Base-by-base conservation (phyloP, 164 flowering plant species). In the Aristolochia californica region DNA sequence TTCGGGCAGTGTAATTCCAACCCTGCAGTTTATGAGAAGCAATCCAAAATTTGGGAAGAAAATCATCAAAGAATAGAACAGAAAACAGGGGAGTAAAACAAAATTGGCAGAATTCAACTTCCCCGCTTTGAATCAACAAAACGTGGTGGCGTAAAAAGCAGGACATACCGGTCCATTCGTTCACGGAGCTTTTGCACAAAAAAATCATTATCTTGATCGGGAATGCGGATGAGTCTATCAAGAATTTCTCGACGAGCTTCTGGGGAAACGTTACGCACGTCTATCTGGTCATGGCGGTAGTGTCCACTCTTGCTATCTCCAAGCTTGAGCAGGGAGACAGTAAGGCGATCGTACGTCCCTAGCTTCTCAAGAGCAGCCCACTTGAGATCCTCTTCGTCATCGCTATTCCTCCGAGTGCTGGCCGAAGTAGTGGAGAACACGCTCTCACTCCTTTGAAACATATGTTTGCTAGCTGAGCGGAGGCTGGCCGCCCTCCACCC, bases 311-410 rank as follows among this genome's bases (percentile, higher is more conserved):
- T 68, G 53, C 48, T 63, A 48, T 59, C 57, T 2, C 51, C 65
- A n/a, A 45, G 45, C 47, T 23, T 53, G 26, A 79, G 53, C 4
- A 80, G 34, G 8, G 83, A 77, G 55, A 67, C 67, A 52, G 61
- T 74, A 8, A 81, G 22, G 23, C 89, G 70, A 50, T 68, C 64
- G 34, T 63, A 81, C 0, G 89, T 83, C 2, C 82, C 83, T 34
- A 83, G 73, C 68, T 67, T 80, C 67, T 83, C 88, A 2, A 81
- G 70, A 11, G 89, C 83, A 30, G 85, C 89, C 86, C 89, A 83
- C 63, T 63, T 74, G 18, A 80, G 80, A 23, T 82, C 88, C 53
- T 77, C 80, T 18, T 83, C 88, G 13, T 83, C 85, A 18, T 82
- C 85, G 49, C 51, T 43, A 13, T 52, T 45, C 28, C 67, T 62